Base-by-base conservation (phyloP, 768 basidiomycete genomes). In the Suillus spraguei region DNA sequence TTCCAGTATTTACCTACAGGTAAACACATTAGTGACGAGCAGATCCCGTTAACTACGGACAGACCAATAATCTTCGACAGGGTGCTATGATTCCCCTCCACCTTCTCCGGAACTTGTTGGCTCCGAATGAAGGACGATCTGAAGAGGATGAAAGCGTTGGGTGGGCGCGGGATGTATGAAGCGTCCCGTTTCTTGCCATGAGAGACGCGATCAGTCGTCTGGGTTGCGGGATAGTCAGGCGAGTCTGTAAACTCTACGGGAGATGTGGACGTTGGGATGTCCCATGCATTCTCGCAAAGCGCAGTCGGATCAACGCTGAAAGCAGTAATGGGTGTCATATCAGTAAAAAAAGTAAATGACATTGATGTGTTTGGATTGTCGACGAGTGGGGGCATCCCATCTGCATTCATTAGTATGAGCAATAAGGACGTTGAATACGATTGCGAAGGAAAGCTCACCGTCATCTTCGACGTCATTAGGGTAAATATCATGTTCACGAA, bases 101-200 rank as follows among this genome's bases (percentile, higher is more conserved):
- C 90, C 73, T 86, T 85, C 42, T 85, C 88, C 2, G 91, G 87
- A 58, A 92, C 86, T 67, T 87, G 86, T 72, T 90, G 85, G 68
- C 85, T 87, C 38, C 83, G 82, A 73, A 92, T 90, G 77, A 92
- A 92, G 36, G 85, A 86, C 28, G 89, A 89, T 68, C 91, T 85
- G 76, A 92, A 93, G 74, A 92, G 87, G 68, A 92, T 93, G 78
- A 92, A 93, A 64, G 91, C 91, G 76, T 92, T 93, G 32, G 91
- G 91, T 8, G 91, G 91, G 55, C 91, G 87, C 47, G 91, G 91
- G 75, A 92, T 93, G 74, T 92, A 88, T 2, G 84, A 85, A 61
- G 87, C 84, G 69, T 89, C 87, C 60, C 87, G 84, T 70, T 85
- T 84, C 79, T 85, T 89, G 63, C 80, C 81, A 70, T 89, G 87